Conservation (phyloP, 2,329 filamentous ascomycete genomes). For the Zasmidium cellare region DNA sequence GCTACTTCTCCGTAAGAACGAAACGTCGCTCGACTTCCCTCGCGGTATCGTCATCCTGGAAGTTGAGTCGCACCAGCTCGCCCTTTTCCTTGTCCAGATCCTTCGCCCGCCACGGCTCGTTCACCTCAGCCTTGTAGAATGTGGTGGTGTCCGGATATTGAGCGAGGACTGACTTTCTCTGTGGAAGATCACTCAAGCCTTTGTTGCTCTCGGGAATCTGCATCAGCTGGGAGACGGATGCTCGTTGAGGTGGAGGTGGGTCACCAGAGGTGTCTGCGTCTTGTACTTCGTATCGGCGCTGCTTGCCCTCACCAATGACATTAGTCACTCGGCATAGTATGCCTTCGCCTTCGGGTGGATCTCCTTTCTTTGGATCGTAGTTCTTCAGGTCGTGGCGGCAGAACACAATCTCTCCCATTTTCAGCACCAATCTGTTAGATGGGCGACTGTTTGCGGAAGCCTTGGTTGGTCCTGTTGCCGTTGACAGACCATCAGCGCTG, state of each 20-base stretch:
- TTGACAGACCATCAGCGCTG: conserved; percentile 43
- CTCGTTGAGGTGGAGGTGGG: conserved; percentile 36
- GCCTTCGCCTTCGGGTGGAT: conserved; percentile 49
- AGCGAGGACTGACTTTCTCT: conserved; percentile 48
- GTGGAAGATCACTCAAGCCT: conserved; percentile 42
- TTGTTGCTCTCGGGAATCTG: conserved; percentile 43
- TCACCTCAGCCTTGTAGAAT: conserved; percentile 55
- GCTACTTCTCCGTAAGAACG: conserved; percentile 43
- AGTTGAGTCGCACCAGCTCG: conserved; percentile 45
- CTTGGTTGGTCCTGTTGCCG: conserved; percentile 31
- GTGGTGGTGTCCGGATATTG: conserved; percentile 55
- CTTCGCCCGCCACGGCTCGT: conserved; percentile 42
- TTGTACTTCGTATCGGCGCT: conserved; percentile 55
- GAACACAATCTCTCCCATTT: conserved; percentile 50
- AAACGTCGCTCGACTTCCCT: conserved; percentile 53
- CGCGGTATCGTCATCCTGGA: conserved; percentile 51
- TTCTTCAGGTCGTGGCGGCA: conserved; percentile 45
- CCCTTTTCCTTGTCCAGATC: conserved; percentile 28
- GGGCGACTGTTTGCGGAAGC: conserved; percentile 22
- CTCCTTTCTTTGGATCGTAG: conserved; percentile 29
- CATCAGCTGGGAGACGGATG: conserved; percentile 50
- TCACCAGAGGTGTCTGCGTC: conserved; percentile 44
- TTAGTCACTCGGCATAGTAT: conserved; percentile 52
- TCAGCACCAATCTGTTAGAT: conserved; percentile 33
- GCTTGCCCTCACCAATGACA: conserved; percentile 55